Percentiles rank a stretch among this genome's conserved stretches.
These are phyloP conservation scores for Paramecium sonneborni DNA, from an alignment of 73 alveolate genomes.

Conservation along the genomic window DNA sequence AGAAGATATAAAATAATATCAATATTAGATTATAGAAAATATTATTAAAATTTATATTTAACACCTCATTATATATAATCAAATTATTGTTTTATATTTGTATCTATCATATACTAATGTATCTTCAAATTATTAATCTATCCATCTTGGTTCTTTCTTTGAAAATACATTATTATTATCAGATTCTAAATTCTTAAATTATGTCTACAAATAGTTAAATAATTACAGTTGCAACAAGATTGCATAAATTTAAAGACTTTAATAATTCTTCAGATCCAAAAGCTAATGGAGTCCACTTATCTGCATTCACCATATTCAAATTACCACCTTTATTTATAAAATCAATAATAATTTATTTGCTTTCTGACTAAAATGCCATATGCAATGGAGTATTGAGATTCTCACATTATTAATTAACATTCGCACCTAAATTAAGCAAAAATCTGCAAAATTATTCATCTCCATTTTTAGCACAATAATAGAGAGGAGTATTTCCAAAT, in stretches of 20 bases:
- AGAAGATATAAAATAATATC: too few relatives aligned
- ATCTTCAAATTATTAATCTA: background rate
- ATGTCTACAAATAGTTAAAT: background rate
- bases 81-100: background rate
- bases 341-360: conserved; percentile 45
- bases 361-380: conserved; percentile 60
- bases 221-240: conserved; percentile 16
- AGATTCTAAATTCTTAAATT: background rate
- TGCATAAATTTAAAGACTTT: background rate
- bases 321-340: conserved; percentile 52
- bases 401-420: conserved; percentile 56
- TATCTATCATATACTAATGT: background rate
- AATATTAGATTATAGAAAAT: too few relatives aligned
- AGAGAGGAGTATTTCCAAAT: conserved; percentile 55
- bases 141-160: background rate
- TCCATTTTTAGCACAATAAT: conserved; percentile 67
- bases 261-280: conserved; percentile 23
- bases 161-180: background rate
- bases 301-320: conserved; percentile 35
- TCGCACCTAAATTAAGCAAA: conserved; percentile 61
- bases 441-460: conserved; percentile 54
- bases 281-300: conserved; percentile 58
- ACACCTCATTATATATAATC: background rate
- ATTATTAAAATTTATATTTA: background rate
- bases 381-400: conserved; percentile 65